Percentiles rank a stretch among this genome's conserved stretches.
Evolutionary conservation across 2,329 filamentous ascomycete genomes (phyloP).

Genomic region (Ophiognomonia clavigignenti-juglandacearum): DNA sequence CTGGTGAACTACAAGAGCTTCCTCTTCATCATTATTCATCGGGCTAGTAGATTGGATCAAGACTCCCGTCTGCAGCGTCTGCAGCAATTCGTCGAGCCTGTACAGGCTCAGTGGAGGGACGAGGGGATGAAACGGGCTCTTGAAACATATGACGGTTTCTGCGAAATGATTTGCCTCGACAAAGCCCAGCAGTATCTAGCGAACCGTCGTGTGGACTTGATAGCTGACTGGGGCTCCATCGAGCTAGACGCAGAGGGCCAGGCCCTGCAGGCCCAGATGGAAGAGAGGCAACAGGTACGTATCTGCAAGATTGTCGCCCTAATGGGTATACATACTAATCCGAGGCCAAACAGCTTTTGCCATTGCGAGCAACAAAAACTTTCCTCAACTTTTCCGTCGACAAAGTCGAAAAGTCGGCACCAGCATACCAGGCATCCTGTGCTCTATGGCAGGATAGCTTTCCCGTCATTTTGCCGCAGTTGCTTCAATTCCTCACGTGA

Average conservation of each 20-base stretch:
- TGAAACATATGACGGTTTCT: constrained; percentile 75
- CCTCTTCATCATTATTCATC: constrained; percentile 91
- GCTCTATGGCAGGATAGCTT: constrained; percentile 82
- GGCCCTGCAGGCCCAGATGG: constrained; percentile 71
- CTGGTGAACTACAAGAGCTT: constrained; percentile 85
- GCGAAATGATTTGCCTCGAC: constrained; percentile 70
- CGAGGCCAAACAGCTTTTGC: constrained; percentile 55
- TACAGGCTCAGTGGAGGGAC: constrained; percentile 75
- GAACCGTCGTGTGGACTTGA: constrained; percentile 64
- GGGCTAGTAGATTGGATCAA: constrained; percentile 69
- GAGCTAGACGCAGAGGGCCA: constrained; percentile 75
- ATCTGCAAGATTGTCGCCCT: not conserved
- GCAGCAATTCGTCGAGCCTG: constrained; percentile 72
- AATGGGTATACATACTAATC: no score
- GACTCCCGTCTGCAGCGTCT: constrained; percentile 68
- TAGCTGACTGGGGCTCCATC: constrained; percentile 78
- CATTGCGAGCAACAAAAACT: constrained; percentile 82
- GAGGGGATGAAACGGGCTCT: constrained; percentile 63
- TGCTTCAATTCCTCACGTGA: constrained; percentile 76
- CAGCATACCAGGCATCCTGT: constrained; percentile 70
- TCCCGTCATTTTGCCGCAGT: constrained; percentile 74
- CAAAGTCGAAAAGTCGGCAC: constrained; percentile 69
- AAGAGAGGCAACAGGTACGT: constrained; percentile 64
- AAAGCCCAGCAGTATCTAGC: constrained; percentile 77
- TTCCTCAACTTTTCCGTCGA: constrained; percentile 92